These are phyloP conservation scores for Cladosporium oxysporum DNA, from an alignment of 2,329 filamentous ascomycete species.

Conservation along the genomic window DNA sequence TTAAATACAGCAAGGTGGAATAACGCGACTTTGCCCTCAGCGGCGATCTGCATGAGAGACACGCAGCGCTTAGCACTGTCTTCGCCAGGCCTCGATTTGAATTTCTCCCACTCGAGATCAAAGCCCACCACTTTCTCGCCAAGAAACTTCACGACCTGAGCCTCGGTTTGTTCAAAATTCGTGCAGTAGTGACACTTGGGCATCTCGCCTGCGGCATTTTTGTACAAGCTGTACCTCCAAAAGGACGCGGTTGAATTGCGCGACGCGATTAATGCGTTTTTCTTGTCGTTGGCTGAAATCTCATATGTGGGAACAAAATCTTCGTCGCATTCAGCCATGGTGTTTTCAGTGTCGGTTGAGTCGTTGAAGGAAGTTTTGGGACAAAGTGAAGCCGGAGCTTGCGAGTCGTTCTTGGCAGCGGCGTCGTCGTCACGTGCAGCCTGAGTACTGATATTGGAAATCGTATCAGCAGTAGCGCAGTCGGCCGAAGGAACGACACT, in stretches of 20 bases:
- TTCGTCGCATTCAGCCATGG: conserved; percentile 17
- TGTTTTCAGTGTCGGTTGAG: background rate
- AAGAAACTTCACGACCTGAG: conserved; percentile 65
- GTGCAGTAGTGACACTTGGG: conserved; percentile 78
- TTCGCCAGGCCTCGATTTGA: conserved; percentile 43
- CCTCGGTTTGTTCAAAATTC: conserved; percentile 66
- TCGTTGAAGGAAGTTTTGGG: background rate
- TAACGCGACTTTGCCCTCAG: conserved; percentile 71
- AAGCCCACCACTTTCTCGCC: conserved; percentile 75
- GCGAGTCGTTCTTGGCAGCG: conserved; percentile 12
- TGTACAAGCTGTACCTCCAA: conserved; percentile 71
- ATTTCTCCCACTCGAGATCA: conserved; percentile 78
- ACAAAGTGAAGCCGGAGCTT: conserved; percentile 8
- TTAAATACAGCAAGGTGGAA: conserved; percentile 71
- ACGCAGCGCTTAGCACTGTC: conserved; percentile 65
- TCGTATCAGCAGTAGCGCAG: background rate
- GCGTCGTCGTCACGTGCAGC: conserved; percentile 6
- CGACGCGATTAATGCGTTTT: conserved; percentile 32
- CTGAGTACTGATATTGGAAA: background rate
- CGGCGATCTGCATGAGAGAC: conserved; percentile 81
- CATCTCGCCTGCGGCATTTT: conserved; percentile 53
- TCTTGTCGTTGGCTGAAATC: conserved; percentile 32
- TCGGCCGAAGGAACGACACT: background rate
- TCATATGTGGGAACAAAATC: conserved; percentile 27
- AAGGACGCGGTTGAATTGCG: conserved; percentile 32